phyloP scores from a whole-genome alignment of 176 grass and related monocot species.

The Poa pratensis region DNA sequence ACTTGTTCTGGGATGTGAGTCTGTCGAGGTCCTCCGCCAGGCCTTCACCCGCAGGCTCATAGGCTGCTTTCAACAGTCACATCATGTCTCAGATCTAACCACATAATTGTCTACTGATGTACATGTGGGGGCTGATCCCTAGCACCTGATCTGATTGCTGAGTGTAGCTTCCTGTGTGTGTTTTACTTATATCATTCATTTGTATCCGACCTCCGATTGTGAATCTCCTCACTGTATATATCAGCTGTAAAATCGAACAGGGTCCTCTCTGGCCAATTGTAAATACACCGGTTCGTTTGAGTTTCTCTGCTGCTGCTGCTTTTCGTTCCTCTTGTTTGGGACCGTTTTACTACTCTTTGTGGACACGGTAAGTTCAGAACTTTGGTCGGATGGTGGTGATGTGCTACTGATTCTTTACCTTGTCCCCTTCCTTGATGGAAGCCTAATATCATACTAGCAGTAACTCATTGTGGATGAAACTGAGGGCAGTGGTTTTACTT shows the following conservation, averaged over 20 bases:
- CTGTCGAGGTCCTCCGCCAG: too few species aligned
- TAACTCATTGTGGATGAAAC: too few species aligned
- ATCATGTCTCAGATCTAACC: not conserved
- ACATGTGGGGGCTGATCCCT: not conserved
- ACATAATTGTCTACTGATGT: not conserved
- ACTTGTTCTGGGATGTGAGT: too few species aligned
- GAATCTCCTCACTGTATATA: constrained; percentile 28
- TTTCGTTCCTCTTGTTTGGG: too few species aligned
- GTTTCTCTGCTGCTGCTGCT: not conserved
- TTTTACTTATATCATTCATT: constrained; percentile 38
- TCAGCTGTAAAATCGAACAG: constrained; percentile 26
- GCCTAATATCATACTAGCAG: too few species aligned
- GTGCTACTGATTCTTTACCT: too few species aligned
- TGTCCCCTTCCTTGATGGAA: too few species aligned
- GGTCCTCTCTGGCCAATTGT: constrained; percentile 33
- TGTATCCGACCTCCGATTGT: constrained; percentile 20
- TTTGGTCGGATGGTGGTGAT: too few species aligned
- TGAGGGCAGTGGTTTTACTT: too few species aligned
- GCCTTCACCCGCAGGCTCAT: too few species aligned
- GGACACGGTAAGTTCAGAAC: too few species aligned
- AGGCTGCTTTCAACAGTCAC: constrained; percentile 11
- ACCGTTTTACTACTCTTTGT: too few species aligned
- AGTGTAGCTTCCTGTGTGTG: not conserved
- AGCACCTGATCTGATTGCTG: not conserved
- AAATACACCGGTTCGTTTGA: constrained; percentile 51